Percentiles rank a stretch among this genome's conserved stretches.
phyloP scores from a whole-genome alignment of 495 filamentous ascomycete genomes.

The Aspergillus heteromorphus region DNA sequence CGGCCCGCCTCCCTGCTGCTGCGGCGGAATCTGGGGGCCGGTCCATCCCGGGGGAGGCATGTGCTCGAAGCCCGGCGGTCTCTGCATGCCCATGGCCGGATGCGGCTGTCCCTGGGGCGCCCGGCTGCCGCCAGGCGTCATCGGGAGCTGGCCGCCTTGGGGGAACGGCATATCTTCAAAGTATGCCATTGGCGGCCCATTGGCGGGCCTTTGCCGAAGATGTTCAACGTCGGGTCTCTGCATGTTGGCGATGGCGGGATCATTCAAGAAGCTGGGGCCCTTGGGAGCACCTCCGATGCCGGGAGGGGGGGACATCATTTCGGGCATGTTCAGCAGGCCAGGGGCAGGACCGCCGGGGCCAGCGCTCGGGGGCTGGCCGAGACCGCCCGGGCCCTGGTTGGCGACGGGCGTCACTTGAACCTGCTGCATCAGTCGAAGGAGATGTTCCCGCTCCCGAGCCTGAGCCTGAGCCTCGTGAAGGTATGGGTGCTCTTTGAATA shows the following conservation, averaged over 20 bases:
- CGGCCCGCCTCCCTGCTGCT: slow-evolving; percentile 37
- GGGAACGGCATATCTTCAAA: slow-evolving; percentile 42
- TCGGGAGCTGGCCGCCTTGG: slow-evolving; percentile 32
- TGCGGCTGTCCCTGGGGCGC: slow-evolving; percentile 29
- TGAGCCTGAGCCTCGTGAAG: slow-evolving; percentile 33
- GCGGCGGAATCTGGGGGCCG: slow-evolving; percentile 30
- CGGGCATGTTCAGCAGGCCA: slow-evolving; percentile 39
- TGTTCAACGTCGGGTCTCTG: slow-evolving; percentile 42
- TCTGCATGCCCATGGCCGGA: slow-evolving; percentile 37
- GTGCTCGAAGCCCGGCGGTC: slow-evolving; percentile 47
- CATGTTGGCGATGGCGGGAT: slow-evolving; percentile 44
- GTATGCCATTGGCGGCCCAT: slow-evolving; percentile 41
- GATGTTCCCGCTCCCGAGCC: slow-evolving; percentile 41
- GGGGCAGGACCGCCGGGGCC: slow-evolving; percentile 30
- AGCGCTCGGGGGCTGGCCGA: slow-evolving; percentile 29
- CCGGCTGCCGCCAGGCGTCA: slow-evolving; percentile 35
- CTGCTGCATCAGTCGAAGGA: slow-evolving; percentile 52
- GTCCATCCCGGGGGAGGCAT: slow-evolving; percentile 41
- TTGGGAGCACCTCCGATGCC: slow-evolving; percentile 37
- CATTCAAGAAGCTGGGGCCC: slow-evolving; percentile 40
- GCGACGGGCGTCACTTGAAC: slow-evolving; percentile 29
- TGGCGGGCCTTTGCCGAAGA: slow-evolving; percentile 31
- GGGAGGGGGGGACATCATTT: slow-evolving; percentile 41
- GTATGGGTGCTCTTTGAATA: slow-evolving; percentile 27
- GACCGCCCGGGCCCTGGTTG: slow-evolving; percentile 19